Evolutionary conservation across 768 basidiomycete genomes (phyloP).

Genomic region (Amanita thiersii): DNA sequence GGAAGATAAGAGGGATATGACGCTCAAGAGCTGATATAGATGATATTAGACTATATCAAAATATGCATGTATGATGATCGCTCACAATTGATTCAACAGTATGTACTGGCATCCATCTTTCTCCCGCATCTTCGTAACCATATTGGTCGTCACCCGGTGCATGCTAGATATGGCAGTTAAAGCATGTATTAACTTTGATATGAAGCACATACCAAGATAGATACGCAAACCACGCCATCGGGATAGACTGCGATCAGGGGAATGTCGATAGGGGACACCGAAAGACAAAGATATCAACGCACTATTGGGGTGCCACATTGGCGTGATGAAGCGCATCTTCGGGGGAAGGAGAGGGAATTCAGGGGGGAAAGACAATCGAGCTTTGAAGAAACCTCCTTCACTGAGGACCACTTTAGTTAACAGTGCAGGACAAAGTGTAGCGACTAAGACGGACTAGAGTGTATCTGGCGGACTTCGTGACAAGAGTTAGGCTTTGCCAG

Average conservation of each 20-base stretch:
- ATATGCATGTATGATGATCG: conserved; percentile 14
- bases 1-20: conserved; percentile 91
- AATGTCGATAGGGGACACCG: conserved; percentile 8
- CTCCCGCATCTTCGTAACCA: conserved; percentile 93
- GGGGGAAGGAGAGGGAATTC: conserved; percentile 90
- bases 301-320: conserved; percentile 99
- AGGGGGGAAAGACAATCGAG: conserved; percentile 78
- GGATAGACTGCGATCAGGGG: conserved; percentile 64
- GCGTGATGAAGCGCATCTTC: conserved; percentile 93
- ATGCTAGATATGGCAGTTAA: conserved; percentile 44
- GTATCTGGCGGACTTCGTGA: conserved; percentile 92
- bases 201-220: conserved; percentile 59
- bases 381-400: conserved; percentile 96
- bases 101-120: conserved; percentile 97
- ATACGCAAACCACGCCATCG: conserved; percentile 91
- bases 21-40: conserved; percentile 72
- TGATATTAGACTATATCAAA: too few relatives aligned
- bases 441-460: conserved; percentile 59
- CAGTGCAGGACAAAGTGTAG: neutral
- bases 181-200: neutral
- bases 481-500: conserved; percentile 14
- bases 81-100: conserved; percentile 92
- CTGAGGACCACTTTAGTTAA: conserved; percentile 30
- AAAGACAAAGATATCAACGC: conserved; percentile 18
- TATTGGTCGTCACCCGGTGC: conserved; percentile 95